Evolutionary conservation across 1,284 basidiomycete genomes (phyloP).

Genomic region (Phellopilus nigrolimitatus): DNA sequence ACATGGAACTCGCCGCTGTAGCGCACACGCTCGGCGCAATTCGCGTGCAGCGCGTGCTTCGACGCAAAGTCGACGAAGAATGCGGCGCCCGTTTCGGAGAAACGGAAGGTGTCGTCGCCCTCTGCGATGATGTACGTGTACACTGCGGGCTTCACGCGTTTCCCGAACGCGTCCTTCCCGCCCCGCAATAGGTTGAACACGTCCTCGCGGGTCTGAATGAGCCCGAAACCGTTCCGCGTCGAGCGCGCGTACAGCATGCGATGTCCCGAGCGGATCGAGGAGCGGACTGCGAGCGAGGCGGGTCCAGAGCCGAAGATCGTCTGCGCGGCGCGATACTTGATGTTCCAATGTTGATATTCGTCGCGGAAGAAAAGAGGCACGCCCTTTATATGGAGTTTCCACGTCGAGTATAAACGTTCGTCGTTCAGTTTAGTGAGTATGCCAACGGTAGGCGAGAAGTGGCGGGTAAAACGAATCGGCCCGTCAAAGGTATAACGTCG

Average conservation of each 20-base stretch:
- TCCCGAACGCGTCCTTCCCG: slow-evolving; percentile 27
- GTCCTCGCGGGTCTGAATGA: slow-evolving; percentile 44
- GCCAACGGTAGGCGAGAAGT: slow-evolving; percentile 65
- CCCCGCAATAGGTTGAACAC: slow-evolving; percentile 48
- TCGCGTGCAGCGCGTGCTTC: slow-evolving; percentile 48
- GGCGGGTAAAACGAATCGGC: slow-evolving; percentile 63
- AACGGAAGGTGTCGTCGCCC: slow-evolving; percentile 67
- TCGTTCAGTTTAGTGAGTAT: slow-evolving; percentile 54
- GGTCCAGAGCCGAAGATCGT: slow-evolving; percentile 60
- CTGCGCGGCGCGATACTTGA: slow-evolving; percentile 60
- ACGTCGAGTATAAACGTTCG: slow-evolving; percentile 69
- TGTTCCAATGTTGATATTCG: slow-evolving; percentile 61
- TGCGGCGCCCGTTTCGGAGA: slow-evolving; percentile 74
- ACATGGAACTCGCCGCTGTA: slow-evolving; percentile 77
- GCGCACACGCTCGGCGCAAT: slow-evolving; percentile 45
- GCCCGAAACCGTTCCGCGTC: slow-evolving; percentile 57
- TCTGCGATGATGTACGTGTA: slow-evolving; percentile 73
- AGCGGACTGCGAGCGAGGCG: slow-evolving; percentile 54
- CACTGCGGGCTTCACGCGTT: slow-evolving; percentile 69
- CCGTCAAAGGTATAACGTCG: slow-evolving; percentile 66
- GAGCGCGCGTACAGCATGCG: slow-evolving; percentile 68
- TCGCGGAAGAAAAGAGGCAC: slow-evolving; percentile 56
- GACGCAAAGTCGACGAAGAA: slow-evolving; percentile 79
- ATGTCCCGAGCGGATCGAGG: slow-evolving; percentile 65
- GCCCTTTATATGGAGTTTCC: slow-evolving; percentile 69